These are phyloP conservation scores for Triangularia verruculosa DNA, from an alignment of 2,329 filamentous ascomycete genomes.

Conservation along the genomic window DNA sequence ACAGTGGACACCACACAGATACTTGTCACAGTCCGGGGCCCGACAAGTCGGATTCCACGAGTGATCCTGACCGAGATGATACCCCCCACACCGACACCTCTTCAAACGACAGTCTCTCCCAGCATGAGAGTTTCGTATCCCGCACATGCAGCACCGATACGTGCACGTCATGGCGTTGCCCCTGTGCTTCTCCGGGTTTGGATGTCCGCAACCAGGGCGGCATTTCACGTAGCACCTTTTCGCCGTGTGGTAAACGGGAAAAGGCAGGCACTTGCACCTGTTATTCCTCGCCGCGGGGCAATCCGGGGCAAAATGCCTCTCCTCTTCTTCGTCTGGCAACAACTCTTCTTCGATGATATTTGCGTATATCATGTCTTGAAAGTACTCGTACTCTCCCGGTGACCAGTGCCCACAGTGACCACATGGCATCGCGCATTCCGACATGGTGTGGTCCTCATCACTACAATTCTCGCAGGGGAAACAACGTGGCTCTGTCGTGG, in stretches of 20 bases:
- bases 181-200: conserved; percentile 29
- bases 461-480: not conserved
- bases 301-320: conserved; percentile 28
- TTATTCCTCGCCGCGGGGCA: conserved; percentile 35
- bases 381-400: not conserved
- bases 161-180: conserved; percentile 38
- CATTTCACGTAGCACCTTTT: conserved; percentile 34
- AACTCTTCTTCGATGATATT: not conserved
- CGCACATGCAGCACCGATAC: conserved; percentile 42
- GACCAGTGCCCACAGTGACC: conserved; percentile 35
- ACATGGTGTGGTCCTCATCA: conserved; percentile 17
- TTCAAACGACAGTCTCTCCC: conserved; percentile 36
- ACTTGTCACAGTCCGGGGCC: conserved; percentile 33
- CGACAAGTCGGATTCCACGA: conserved; percentile 38
- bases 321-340: not conserved
- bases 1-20: conserved; percentile 38
- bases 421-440: conserved; percentile 31
- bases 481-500: not conserved
- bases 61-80: conserved; percentile 40
- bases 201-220: conserved; percentile 34
- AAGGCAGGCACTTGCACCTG: conserved; percentile 40
- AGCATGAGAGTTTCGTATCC: conserved; percentile 34
- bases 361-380: not conserved
- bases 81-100: conserved; percentile 36
- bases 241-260: conserved; percentile 38